Conservation (phyloP, 148 eudicot genomes). For the Drosera capensis region DNA sequence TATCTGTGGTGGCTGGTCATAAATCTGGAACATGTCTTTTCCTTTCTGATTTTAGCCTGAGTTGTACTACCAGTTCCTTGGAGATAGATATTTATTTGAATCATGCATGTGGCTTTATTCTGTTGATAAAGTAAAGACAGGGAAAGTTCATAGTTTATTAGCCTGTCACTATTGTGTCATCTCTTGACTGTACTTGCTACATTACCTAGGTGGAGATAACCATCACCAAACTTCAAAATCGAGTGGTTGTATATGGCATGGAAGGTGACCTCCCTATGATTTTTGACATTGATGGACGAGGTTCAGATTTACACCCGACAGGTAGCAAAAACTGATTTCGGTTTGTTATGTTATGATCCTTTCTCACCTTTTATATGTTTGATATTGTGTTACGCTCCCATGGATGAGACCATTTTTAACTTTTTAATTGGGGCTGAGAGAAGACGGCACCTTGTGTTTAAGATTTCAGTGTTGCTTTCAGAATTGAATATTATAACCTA, state of each 20-base stretch:
- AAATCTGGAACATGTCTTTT: too few species aligned
- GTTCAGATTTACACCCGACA: conserved; percentile 70
- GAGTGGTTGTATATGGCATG: conserved; percentile 67
- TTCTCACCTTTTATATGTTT: neutral
- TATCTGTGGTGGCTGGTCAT: too few species aligned
- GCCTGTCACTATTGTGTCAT: neutral
- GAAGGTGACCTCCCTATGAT: conserved; percentile 80
- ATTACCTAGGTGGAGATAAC: conserved; percentile 51
- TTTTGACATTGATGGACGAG: conserved; percentile 81
- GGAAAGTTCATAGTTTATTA: neutral
- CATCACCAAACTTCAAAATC: conserved; percentile 64
- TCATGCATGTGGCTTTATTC: too few species aligned
- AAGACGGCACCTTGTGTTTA: too few species aligned
- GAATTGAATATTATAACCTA: too few species aligned
- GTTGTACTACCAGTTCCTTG: too few species aligned
- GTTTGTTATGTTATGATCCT: neutral
- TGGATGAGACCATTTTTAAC: neutral
- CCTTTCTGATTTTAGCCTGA: too few species aligned
- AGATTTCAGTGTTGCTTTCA: too few species aligned
- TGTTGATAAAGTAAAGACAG: neutral
- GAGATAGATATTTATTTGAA: too few species aligned
- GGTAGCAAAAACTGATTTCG: conserved; percentile 22
- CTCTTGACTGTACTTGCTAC: neutral
- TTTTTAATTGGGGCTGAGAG: too few species aligned
- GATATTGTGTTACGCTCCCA: neutral